Conservation (phyloP, 139 green algal genomes). For the Chlorella sorokiniana region DNA sequence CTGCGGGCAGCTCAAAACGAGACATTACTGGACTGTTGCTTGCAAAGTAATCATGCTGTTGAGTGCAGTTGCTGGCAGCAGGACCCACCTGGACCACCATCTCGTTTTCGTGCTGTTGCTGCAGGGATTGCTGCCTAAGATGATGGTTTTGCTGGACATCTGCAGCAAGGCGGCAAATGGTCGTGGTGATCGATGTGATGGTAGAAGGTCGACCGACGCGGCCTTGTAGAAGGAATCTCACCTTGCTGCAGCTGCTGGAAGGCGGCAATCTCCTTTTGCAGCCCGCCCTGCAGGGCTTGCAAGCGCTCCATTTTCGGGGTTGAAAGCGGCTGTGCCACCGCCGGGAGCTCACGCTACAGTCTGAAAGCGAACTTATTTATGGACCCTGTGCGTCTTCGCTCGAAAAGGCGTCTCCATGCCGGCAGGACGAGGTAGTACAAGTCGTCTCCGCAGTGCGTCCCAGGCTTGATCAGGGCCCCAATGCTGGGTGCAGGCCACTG, state of each 20-base stretch:
- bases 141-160: conserved; percentile 58
- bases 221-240: neutral
- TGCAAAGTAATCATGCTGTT: too few relatives aligned
- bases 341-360: too few relatives aligned
- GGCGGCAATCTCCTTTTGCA: neutral
- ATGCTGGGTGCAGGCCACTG: too few relatives aligned
- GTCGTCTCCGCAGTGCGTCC: too few relatives aligned
- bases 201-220: neutral
- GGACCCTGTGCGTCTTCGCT: too few relatives aligned
- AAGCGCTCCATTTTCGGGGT: too few relatives aligned
- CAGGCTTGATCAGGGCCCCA: too few relatives aligned
- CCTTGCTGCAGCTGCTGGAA: neutral
- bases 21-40: neutral
- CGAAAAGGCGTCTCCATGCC: too few relatives aligned
- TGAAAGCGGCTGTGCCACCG: too few relatives aligned
- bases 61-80: too few relatives aligned
- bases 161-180: conserved; percentile 25
- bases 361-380: too few relatives aligned
- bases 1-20: conserved; percentile 44
- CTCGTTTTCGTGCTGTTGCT: conserved; percentile 74
- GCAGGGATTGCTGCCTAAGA: conserved; percentile 56
- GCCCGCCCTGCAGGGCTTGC: neutral
- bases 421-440: too few relatives aligned
- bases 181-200: neutral
- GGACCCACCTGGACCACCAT: conserved; percentile 71